Base-by-base conservation (phyloP, 352 stramenopile genomes). In the Pythium folliculosum region DNA sequence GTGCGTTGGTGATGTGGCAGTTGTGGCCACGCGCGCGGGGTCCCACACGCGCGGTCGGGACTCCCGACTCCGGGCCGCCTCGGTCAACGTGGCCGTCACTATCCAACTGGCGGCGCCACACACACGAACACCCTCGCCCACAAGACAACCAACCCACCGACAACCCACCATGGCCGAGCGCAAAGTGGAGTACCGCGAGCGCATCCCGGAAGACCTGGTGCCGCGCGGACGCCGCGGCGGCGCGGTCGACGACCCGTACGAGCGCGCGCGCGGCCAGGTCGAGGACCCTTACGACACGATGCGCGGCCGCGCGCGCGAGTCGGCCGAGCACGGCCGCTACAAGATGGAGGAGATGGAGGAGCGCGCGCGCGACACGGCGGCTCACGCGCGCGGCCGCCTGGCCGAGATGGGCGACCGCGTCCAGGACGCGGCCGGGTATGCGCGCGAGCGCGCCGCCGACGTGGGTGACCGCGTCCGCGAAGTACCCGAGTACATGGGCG, bases 271-370 rank as follows among this genome's bases (percentile, higher is more conserved):
- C 3, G 67, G 61, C 21, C 54, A 66, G 45, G 61, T 70, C 38
- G 67, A 73, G 64, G 61, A 70, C 21, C 43, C 55, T 21, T 73
- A 70, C 57, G 67, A 73, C 13, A 55, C 54, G 12, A 25, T 62
- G 25, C 60, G 50, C 13, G 45, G 23, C 5, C 44, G 38, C 23
- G 68, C 63, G 1, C 62, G 75, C 12, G 78, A 84, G 19, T 74
- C 78, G 35, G 77, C 60, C 14, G 78, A 78, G 45, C 30, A 72
- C 22, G 67, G 55, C 12, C 73, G 69, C n/a, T 66, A 72, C 37
- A 84, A 86, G 61, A 78, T 82, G 67, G 72, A 79, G 13, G 65
- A 79, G 13, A 76, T 73, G 53, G 77, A 72, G 16, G 77, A 86
- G 0, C 57, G 78, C 75, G 62, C 69, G 65, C 40, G 80, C 49